These are phyloP conservation scores for Pseudozyma pruni DNA, from an alignment of 1,284 basidiomycete genomes.

Conservation along the genomic window DNA sequence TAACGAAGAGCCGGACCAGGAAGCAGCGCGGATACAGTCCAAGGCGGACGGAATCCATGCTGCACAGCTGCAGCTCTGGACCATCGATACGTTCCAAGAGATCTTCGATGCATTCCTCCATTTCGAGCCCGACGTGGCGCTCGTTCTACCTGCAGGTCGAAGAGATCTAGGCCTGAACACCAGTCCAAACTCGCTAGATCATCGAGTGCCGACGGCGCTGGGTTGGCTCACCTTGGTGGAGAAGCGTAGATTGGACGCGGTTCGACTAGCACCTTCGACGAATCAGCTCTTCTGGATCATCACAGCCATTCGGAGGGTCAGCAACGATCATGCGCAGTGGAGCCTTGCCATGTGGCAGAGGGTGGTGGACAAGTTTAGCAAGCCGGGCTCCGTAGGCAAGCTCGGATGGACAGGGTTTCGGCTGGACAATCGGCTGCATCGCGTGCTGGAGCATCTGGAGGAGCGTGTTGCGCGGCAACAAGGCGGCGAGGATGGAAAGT, in stretches of 20 bases:
- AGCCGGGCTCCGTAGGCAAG: neutral
- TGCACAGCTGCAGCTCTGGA: conserved; percentile 31
- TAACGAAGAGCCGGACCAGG: too few species aligned
- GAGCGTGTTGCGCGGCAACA: conserved; percentile 7
- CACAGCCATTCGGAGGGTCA: conserved; percentile 40
- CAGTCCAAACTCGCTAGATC: neutral
- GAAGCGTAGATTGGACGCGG: conserved; percentile 21
- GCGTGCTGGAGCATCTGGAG: conserved; percentile 30
- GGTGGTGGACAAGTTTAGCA: conserved; percentile 31
- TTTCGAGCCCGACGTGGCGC: conserved; percentile 17
- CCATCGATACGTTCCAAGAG: conserved; percentile 32
- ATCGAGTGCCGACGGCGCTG: conserved; percentile 15
- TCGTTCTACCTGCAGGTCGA: neutral
- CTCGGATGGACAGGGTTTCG: conserved; percentile 19
- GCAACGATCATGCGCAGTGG: conserved; percentile 37
- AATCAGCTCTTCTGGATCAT: conserved; percentile 49
- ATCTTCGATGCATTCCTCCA: conserved; percentile 41
- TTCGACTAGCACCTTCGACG: conserved; percentile 19
- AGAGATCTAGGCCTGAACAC: neutral
- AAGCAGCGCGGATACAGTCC: too few species aligned
- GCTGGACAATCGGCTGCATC: conserved; percentile 29
- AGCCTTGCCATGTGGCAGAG: conserved; percentile 40
- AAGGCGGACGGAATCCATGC: neutral
- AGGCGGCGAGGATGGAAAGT: neutral
- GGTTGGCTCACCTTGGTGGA: conserved; percentile 22